Base-by-base conservation (phyloP, 148 eudicot species). In the Rhododendron williamsianum region DNA sequence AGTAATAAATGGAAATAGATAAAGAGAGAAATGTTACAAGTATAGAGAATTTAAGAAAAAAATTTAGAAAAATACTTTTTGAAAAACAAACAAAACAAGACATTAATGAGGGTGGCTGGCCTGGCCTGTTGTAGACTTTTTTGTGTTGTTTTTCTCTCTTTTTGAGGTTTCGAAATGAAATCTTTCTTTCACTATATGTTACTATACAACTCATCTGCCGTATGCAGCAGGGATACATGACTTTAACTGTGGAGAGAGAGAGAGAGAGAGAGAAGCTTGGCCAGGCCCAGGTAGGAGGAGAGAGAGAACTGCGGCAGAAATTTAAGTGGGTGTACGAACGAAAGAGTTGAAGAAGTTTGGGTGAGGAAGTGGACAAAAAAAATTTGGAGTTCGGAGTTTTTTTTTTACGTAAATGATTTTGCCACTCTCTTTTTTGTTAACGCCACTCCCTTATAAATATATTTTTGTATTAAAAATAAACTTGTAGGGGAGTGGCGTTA, bases 121-220 rank as follows among this genome's bases (percentile, higher is more conserved):
- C 35, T 23, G 30, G 30, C 38, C 15, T 27, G 18, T 13, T 69
- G 7, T 69, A 45, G 9, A 0, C 60, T 51, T 51, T 51, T 13
- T 54, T 9, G 48, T 45, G 48, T 45, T 45, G 9, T 27, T 71
- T 13, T 30, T 15, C 19, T 54, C 30, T 69, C 12, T 33, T 63
- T 82, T 76, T 76, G 81, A 86, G 71, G 84, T 81, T 81, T 38
- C 65, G 77, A 38, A 76, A 76, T 82, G 3, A 82, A 82, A 58
- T 86, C 77, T 82, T 76, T n/a, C n/a, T 36, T 36, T 36, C 4
- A 38, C 41, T 4, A 4, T 27, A 0, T n/a, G n/a, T n/a, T 12
- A 3, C 36, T 11, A 69, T 2, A 65, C 35, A 10, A 10, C 16
- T 27, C 74, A 11, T 5, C 43, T 5, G 18, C 16, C 27, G 30